Conservation (phyloP, 768 basidiomycete genomes). For the Calocera cornea region DNA sequence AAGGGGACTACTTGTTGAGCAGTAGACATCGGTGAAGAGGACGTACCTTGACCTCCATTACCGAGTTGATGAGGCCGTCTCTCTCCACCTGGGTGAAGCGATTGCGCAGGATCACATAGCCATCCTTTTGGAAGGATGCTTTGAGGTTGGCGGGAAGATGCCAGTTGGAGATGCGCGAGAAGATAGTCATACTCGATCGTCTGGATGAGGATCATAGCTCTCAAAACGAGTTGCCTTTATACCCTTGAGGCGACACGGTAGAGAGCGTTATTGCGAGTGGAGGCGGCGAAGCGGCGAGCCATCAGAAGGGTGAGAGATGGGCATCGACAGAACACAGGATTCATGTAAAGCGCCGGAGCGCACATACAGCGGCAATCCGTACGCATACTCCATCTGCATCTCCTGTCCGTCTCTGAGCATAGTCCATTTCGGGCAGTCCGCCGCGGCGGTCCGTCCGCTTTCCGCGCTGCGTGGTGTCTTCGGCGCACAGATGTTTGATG, state of each 20-base stretch:
- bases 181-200: background rate
- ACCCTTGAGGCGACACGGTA: background rate
- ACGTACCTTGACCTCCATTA: background rate
- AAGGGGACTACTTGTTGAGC: background rate
- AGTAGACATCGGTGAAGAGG: background rate
- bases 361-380: background rate
- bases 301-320: background rate
- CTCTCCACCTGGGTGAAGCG: background rate
- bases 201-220: background rate
- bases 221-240: background rate
- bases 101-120: background rate
- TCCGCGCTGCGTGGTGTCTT: background rate
- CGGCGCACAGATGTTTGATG: background rate
- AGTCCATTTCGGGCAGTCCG: background rate
- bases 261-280: background rate
- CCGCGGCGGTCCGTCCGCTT: background rate
- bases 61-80: background rate
- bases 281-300: background rate
- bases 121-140: background rate
- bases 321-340: background rate
- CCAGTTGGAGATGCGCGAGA: background rate
- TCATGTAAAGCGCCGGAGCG: background rate
- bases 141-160: background rate
- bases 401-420: background rate
- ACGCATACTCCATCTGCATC: background rate